Evolutionary conservation across 2,329 filamentous ascomycete genomes (phyloP).

Genomic region (Thermoascus crustaceus): DNA sequence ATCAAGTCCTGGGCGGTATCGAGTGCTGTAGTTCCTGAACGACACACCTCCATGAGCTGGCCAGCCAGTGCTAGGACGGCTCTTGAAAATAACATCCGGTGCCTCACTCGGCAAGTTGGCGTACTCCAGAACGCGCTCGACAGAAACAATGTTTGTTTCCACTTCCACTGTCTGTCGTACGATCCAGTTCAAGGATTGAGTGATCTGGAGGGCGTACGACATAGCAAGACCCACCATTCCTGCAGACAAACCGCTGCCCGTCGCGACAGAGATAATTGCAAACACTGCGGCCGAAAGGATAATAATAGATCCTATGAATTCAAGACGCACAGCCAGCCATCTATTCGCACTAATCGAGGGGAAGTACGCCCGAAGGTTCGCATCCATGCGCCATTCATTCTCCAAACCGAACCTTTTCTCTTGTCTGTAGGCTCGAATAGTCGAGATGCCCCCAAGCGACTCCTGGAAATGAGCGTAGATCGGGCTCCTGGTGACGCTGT

Average conservation of each 20-base stretch:
- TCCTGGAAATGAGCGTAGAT: constrained; percentile 99
- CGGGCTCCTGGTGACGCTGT: constrained; percentile 90
- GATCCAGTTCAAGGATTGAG: constrained; percentile 96
- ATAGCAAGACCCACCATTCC: constrained; percentile 87
- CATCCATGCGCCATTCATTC: constrained; percentile 96
- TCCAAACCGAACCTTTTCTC: constrained; percentile 79
- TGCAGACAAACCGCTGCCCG: constrained; percentile 53
- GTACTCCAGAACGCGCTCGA: constrained; percentile 96
- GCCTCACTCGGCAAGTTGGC: constrained; percentile 85
- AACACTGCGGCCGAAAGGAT: constrained; percentile 82
- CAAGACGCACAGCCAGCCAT: constrained; percentile 89
- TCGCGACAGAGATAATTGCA: constrained; percentile 69
- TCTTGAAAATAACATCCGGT: constrained; percentile 83
- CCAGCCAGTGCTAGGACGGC: constrained; percentile 83
- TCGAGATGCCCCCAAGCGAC: constrained; percentile 85
- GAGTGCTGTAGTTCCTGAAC: constrained; percentile 89
- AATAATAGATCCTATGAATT: constrained; percentile 91
- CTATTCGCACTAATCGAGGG: constrained; percentile 89
- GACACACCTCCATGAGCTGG: constrained; percentile 79
- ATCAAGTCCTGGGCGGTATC: constrained; percentile 83
- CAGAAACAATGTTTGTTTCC: constrained; percentile 99
- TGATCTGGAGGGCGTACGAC: constrained; percentile 97
- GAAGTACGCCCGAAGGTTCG: constrained; percentile 89
- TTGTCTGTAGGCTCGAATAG: constrained; percentile 90
- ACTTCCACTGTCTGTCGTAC: constrained; percentile 97